phyloP scores from a whole-genome alignment of 306 rosid genomes.

The Quercus suber region DNA sequence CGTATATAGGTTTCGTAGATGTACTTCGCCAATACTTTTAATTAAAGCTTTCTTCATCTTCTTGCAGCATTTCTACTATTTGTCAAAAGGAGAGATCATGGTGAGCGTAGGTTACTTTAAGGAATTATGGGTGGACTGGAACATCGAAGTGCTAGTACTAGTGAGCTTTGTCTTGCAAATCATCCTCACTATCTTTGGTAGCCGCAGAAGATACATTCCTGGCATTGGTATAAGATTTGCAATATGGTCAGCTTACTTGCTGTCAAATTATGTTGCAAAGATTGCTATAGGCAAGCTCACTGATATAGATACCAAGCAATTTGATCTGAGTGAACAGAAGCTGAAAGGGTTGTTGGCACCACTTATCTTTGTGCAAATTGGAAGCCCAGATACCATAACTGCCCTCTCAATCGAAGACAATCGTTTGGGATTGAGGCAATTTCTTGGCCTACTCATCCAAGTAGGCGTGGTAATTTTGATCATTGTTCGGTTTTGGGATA shows the following conservation, averaged over 20 bases:
- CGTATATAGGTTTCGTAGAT: no score
- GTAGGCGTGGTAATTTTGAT: constrained; percentile 48
- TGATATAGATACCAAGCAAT: constrained; percentile 28
- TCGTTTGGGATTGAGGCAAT: constrained; percentile 50
- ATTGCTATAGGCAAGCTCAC: constrained; percentile 61
- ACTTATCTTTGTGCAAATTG: constrained; percentile 56
- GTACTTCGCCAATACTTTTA: not conserved
- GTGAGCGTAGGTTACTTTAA: no score
- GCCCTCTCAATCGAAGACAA: constrained; percentile 67
- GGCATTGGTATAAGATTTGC: constrained; percentile 43
- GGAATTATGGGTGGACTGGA: constrained; percentile 35
- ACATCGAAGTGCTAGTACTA: constrained; percentile 46
- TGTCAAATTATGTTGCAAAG: constrained; percentile 43
- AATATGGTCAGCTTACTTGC: constrained; percentile 54
- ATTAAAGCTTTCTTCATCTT: not conserved
- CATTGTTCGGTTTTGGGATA: constrained; percentile 51
- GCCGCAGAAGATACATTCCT: constrained; percentile 50
- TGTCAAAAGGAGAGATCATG: constrained; percentile 12
- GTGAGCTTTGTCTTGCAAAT: constrained; percentile 48
- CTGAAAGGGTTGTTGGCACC: constrained; percentile 53
- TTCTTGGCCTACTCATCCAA: constrained; percentile 48
- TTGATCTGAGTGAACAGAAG: constrained; percentile 44
- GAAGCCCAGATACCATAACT: constrained; percentile 61
- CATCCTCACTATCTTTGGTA: constrained; percentile 50
- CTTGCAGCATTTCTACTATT: constrained; percentile 22